Conservation (phyloP, 1,284 basidiomycete genomes). For the Ceratobasidium sp. region DNA sequence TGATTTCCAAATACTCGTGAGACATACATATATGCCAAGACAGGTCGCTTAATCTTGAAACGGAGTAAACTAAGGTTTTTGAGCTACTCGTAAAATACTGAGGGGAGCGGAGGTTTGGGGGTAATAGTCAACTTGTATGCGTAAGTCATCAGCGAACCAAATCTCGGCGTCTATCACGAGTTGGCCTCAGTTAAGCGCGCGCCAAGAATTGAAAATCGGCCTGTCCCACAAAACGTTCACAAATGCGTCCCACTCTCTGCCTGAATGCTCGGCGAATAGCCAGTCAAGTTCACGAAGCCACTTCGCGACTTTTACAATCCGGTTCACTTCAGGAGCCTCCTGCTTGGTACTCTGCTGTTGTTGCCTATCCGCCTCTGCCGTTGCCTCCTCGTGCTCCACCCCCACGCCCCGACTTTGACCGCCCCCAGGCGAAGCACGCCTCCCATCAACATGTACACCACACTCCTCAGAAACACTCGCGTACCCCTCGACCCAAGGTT, state of each 20-base stretch:
- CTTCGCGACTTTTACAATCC: conserved; percentile 84
- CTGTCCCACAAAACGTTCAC: no score
- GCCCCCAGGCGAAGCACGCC: conserved; percentile 48
- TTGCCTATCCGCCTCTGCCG: conserved; percentile 88
- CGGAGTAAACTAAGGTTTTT: no score
- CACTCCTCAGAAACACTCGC: conserved; percentile 61
- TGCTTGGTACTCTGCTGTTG: conserved; percentile 87
- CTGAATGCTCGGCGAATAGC: conserved; percentile 76
- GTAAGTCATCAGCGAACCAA: no score
- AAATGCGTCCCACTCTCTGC: conserved; percentile 17
- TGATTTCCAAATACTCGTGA: no score
- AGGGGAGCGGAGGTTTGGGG: no score
- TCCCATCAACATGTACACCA: conserved; percentile 57
- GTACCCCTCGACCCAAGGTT: conserved; percentile 68
- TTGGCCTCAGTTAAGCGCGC: no score
- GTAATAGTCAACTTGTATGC: background rate
- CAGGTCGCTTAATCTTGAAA: no score
- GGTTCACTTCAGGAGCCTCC: conserved; percentile 79
- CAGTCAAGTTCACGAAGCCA: conserved; percentile 89
- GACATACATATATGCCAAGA: no score
- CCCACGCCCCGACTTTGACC: conserved; percentile 61
- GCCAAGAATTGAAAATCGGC: no score
- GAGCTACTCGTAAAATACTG: no score
- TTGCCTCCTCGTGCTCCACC: conserved; percentile 80
- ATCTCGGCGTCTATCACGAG: no score